phyloP scores from a whole-genome alignment of 768 basidiomycete species.

The Lanmaoa rubissima region DNA sequence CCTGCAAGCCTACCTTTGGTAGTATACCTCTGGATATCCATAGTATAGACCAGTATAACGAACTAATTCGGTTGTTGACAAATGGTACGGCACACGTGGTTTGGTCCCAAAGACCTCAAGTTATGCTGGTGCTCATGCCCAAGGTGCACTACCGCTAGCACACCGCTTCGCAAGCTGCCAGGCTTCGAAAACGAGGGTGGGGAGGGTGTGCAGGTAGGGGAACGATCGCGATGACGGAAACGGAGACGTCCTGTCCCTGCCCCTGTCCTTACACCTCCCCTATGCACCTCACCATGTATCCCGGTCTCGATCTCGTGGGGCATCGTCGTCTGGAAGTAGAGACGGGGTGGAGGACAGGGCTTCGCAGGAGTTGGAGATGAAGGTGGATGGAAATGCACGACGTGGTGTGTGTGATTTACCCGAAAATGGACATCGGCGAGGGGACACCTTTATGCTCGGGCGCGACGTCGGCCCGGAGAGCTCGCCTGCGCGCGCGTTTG shows the following conservation, averaged over 20 bases:
- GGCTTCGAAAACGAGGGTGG: conserved; percentile 1
- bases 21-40: too few species aligned
- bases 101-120: too few species aligned
- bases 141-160: too few species aligned
- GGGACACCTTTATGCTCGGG: background rate
- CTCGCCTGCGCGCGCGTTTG: too few species aligned
- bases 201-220: conserved; percentile 15
- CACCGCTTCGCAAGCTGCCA: too few species aligned
- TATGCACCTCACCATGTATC: background rate
- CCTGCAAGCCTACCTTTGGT: too few species aligned
- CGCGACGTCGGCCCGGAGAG: background rate
- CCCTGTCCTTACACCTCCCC: background rate
- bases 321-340: background rate
- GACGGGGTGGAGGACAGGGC: too few species aligned
- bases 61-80: too few species aligned
- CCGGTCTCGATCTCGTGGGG: background rate
- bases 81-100: too few species aligned
- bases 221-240: background rate
- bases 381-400: background rate
- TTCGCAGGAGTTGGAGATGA: too few species aligned
- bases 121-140: too few species aligned
- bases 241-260: background rate
- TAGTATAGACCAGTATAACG: too few species aligned
- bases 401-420: background rate
- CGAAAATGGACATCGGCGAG: background rate